phyloP scores from a whole-genome alignment of 352 stramenopile species.

The Phytophthora litchii region DNA sequence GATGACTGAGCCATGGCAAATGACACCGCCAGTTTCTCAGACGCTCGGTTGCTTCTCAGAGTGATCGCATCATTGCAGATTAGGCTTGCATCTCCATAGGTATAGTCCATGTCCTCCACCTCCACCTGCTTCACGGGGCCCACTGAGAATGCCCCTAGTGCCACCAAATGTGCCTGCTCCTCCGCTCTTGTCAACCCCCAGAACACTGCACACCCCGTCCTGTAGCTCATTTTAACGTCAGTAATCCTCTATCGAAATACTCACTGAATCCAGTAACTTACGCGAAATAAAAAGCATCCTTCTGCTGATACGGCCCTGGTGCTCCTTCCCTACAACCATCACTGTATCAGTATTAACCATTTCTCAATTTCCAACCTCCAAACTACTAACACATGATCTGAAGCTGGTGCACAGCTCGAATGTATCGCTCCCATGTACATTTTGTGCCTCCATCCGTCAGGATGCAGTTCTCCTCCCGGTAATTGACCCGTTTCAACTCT shows the following conservation, averaged over 20 bases:
- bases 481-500: slow-evolving; percentile 78
- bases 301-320: slow-evolving; percentile 65
- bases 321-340: slow-evolving; percentile 21
- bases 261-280: slow-evolving; percentile 27
- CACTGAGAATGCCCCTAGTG: slow-evolving; percentile 64
- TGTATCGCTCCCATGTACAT: slow-evolving; percentile 91
- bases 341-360: not conserved
- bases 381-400: slow-evolving; percentile 47
- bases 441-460: slow-evolving; percentile 81
- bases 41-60: slow-evolving; percentile 77
- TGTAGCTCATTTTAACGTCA: slow-evolving; percentile 21
- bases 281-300: slow-evolving; percentile 89
- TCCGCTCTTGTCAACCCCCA: slow-evolving; percentile 88
- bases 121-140: slow-evolving; percentile 84
- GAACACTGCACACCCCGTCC: slow-evolving; percentile 88
- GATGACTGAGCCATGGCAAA: slow-evolving; percentile 94
- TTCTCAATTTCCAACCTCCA: not conserved
- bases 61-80: slow-evolving; percentile 88
- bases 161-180: slow-evolving; percentile 75
- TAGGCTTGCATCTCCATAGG: slow-evolving; percentile 68
- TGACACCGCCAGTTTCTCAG: slow-evolving; percentile 92
- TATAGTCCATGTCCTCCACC: slow-evolving; percentile 91
- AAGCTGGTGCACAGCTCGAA: slow-evolving; percentile 60
- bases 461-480: slow-evolving; percentile 75
- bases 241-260: not conserved